A percentile compares a stretch with the other conserved stretches of the same genome.
These are phyloP conservation scores for Aspergillus sp. DNA, from an alignment of 2,329 filamentous ascomycete genomes.

Conservation along the genomic window DNA sequence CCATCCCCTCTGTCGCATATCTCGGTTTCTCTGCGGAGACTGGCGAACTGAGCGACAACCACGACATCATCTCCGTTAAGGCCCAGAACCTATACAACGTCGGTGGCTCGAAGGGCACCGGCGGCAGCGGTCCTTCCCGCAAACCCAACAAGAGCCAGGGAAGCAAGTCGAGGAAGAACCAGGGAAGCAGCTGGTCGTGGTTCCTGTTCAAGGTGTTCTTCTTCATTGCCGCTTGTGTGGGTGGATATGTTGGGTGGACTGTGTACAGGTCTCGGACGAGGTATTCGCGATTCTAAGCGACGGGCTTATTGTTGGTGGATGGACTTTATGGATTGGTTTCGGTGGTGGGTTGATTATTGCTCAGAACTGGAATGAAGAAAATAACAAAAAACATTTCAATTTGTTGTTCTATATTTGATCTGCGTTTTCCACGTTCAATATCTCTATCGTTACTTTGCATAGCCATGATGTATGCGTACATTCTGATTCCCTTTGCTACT, in stretches of 20 bases:
- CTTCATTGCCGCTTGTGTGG: constrained; percentile 68
- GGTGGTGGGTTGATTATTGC: background rate
- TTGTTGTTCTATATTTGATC: background rate
- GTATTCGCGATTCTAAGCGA: constrained; percentile 37
- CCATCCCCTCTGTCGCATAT: constrained; percentile 72
- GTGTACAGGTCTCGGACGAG: constrained; percentile 68
- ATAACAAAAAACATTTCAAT: constrained; percentile 12
- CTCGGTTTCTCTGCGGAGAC: constrained; percentile 73
- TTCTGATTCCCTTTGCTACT: constrained; percentile 13
- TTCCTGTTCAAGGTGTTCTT: constrained; percentile 81
- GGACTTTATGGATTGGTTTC: background rate
- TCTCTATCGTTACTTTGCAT: constrained; percentile 21
- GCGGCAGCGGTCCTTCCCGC: constrained; percentile 22
- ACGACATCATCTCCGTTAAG: constrained; percentile 87
- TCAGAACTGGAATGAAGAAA: constrained; percentile 3
- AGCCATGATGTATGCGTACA: constrained; percentile 19
- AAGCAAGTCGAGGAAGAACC: constrained; percentile 14
- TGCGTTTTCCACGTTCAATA: constrained; percentile 3
- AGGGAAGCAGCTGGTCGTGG: constrained; percentile 61
- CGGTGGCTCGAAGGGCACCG: constrained; percentile 14
- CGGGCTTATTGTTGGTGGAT: background rate
- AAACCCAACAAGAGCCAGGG: too few relatives aligned
- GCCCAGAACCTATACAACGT: constrained; percentile 82
- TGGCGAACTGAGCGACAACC: constrained; percentile 94
- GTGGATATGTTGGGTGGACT: constrained; percentile 82